A percentile compares a stretch with the other conserved stretches of the same genome.
Conservation (phyloP, 129 eudicot genomes). For the Arctium lappa region DNA sequence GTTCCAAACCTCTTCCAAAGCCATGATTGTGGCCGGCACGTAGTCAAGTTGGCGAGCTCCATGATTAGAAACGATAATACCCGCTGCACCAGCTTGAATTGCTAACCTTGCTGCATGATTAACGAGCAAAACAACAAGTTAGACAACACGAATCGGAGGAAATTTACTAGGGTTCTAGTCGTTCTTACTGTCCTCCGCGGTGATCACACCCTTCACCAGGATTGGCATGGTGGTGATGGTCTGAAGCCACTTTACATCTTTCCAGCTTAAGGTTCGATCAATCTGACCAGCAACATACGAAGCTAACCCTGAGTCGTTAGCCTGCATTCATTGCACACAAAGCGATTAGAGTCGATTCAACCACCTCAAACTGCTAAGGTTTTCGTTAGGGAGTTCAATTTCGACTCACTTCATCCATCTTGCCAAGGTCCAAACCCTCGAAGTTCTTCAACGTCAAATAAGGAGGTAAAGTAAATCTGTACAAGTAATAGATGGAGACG, state of each 20-base stretch:
- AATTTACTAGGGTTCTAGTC: background rate
- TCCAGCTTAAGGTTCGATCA: conserved; percentile 97
- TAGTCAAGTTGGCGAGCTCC: conserved; percentile 99
- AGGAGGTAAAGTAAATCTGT: conserved; percentile 81
- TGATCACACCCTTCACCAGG: conserved; percentile 90
- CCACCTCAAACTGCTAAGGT: background rate
- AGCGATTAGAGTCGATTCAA: background rate
- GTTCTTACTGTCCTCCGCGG: conserved; percentile 90
- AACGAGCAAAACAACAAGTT: background rate
- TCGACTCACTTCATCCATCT: conserved; percentile 80
- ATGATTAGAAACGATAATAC: conserved; percentile 92
- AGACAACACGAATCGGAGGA: background rate
- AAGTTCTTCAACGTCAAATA: conserved; percentile 82
- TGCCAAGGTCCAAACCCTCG: conserved; percentile 89
- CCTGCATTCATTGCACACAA: conserved; percentile 46
- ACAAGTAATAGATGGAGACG: background rate
- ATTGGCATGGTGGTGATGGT: conserved; percentile 87
- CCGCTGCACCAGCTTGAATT: conserved; percentile 86
- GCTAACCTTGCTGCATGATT: conserved; percentile 81
- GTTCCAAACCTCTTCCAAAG: conserved; percentile 81
- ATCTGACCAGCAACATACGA: conserved; percentile 92
- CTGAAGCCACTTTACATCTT: conserved; percentile 95
- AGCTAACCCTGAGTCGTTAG: conserved; percentile 88
- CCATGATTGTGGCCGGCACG: conserved; percentile 89
- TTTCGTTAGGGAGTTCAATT: background rate